Base-by-base conservation (phyloP, 495 filamentous ascomycete species). In the Aspergillus sclerotioniger region DNA sequence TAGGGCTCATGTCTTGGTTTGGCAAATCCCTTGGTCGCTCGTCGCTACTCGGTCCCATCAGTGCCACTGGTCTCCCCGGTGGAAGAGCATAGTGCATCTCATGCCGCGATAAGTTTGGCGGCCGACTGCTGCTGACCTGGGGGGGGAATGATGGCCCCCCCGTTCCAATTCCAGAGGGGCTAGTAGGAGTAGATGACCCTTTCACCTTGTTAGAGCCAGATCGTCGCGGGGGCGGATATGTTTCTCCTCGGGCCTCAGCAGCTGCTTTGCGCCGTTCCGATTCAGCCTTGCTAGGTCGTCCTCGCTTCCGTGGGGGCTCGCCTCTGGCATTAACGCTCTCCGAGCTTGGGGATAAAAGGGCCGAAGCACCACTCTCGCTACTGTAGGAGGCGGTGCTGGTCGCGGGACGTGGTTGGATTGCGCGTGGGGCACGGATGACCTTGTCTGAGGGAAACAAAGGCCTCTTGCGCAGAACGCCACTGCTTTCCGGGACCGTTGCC, bases 261-360 rank as follows among this genome's bases (percentile, higher is more conserved):
- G 76, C 80, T 39, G 71, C 71, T 58, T 78, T 79, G 53, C 78
- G 73, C 19, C 76, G 72, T 57, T 84, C 80, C 5, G 74, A 68
- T 54, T 84, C 83, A 50, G 76, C 78, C 66, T 85, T 85, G 60
- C 76, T 82, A 50, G 83, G 83, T 12, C 83, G 77, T 15, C 83
- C 83, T 44, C 86, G 77, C 75, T 87, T 87, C 54, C 80, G 79
- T 35, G 76, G 77, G 13, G 72, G 77, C 32, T 80, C 78, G 21
- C 67, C 67, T 56, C 62, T 55, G 19, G 56, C 33, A 8, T 53
- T 49, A 6, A 62, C 28, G 31, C 53, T 62, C 25, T 68, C 66
- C 44, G 71, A 61, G 21, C 67, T 60, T 9, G 76, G 75, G 19
- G 76, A 77, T 10, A 75, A 59, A 47, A 75, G 71, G 16, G 67